Percentiles rank a stretch among this genome's conserved stretches.
phyloP scores from a whole-genome alignment of 2,329 filamentous ascomycete species.

The Claviceps spartinae region DNA sequence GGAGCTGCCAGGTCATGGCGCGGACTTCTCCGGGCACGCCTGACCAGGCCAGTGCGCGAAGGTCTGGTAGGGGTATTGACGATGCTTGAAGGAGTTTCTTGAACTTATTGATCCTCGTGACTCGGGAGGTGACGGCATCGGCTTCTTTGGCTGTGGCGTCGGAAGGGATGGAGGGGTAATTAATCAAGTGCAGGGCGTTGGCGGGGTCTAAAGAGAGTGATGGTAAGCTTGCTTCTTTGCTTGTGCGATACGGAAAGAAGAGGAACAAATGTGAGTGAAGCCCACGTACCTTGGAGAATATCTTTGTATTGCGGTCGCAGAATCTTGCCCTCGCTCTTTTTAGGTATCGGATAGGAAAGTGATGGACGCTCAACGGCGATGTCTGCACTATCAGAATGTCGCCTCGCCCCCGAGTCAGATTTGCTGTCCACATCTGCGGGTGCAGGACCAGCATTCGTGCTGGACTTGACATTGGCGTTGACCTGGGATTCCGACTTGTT shows the following conservation, averaged over 20 bases:
- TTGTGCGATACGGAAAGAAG: no score
- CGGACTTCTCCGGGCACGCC: constrained; percentile 90
- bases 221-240: background rate
- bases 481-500: constrained; percentile 8
- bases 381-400: constrained; percentile 76
- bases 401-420: constrained; percentile 31
- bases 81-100: constrained; percentile 90
- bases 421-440: constrained; percentile 24
- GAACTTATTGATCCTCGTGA: constrained; percentile 95
- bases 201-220: constrained; percentile 51
- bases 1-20: constrained; percentile 96
- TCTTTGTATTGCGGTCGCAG: constrained; percentile 95
- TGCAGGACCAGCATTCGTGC: constrained; percentile 15
- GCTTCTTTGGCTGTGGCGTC: constrained; percentile 71
- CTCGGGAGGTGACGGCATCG: constrained; percentile 74
- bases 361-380: constrained; percentile 82
- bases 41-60: constrained; percentile 82
- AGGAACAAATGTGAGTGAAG: background rate
- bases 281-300: constrained; percentile 53
- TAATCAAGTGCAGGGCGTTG: constrained; percentile 88
- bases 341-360: constrained; percentile 72
- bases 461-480: background rate
- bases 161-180: constrained; percentile 61
- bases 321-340: constrained; percentile 89
- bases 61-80: constrained; percentile 70